Evolutionary conservation across 345 rosid species (phyloP), one percentile per base, ranked within the genome.

Genomic region (Citrus maxima): DNA sequence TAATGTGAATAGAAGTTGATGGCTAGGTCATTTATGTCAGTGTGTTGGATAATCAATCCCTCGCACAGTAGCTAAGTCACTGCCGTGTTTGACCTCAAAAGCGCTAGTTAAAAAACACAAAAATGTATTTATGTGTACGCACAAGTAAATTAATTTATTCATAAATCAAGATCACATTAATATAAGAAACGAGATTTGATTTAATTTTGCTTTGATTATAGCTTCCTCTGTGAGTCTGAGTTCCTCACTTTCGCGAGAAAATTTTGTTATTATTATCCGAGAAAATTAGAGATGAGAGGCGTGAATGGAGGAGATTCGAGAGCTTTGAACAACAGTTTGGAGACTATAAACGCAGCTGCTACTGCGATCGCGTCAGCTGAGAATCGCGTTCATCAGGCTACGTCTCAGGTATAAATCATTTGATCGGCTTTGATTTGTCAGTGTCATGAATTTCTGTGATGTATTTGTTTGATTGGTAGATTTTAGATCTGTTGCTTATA

Each of bases 331-430:
- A 86, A 82, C 84, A 84, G 88, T 70, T 73, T 90, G 56, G 93
- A 90, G 40, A 93, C 97, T 42, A 84, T 96, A 60, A 88, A 82
- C 93, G 97, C 98, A 28, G 98, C 98, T 76, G 98, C 97, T 81
- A 82, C 91, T 21, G 97, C 93, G 85, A 86, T 96, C 82, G 93
- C 93, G n/a, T 89, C 91, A 19, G 89, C 90, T 61, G 94, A 89
- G 86, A 88, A 81, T 83, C 97, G 95, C 85, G 76, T 78, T 83
- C 86, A 84, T 64, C 97, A 84, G 59, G 81, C 90, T 75, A 71
- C 94, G 67, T 80, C 79, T 84, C 94, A 84, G 91, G 93, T 89
- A 22, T 4, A 70, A 13, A 1, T 37, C 58, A 42, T 24, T 70
- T 80, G 76, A 30, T 56, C 34, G 14, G 30, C 22, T 30, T 62